Conservation (phyloP, 371 early-diverging fungal genomes). For the Mycotypha africana region DNA sequence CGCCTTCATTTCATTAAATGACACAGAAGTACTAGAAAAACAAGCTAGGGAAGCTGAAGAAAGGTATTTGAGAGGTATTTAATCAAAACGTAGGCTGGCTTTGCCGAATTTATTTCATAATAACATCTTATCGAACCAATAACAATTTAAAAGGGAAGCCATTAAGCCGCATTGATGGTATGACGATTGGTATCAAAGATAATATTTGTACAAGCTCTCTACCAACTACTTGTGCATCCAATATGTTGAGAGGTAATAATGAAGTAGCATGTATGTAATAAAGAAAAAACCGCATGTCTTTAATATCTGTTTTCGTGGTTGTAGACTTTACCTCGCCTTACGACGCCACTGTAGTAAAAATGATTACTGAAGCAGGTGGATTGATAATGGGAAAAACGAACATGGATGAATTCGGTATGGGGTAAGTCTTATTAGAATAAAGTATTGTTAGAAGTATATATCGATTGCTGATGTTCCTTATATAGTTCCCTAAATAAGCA, state of each 20-base stretch:
- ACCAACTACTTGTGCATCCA: constrained; percentile 68
- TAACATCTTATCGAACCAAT: background rate
- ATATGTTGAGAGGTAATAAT: constrained; percentile 53
- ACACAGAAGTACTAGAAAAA: background rate
- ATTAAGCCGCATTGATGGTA: constrained; percentile 49
- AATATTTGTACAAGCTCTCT: constrained; percentile 60
- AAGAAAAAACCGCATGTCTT: no score
- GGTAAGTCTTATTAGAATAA: constrained; percentile 50
- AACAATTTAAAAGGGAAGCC: background rate
- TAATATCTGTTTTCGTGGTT: background rate
- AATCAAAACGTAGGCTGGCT: background rate
- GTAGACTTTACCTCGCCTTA: constrained; percentile 71
- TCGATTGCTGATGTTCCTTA: background rate
- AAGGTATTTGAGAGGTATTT: constrained; percentile 6
- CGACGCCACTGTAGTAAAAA: constrained; percentile 70
- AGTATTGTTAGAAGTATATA: no score
- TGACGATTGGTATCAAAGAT: constrained; percentile 67
- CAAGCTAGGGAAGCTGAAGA: constrained; percentile 6
- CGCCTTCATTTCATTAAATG: constrained; percentile 31
- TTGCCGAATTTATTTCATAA: background rate
- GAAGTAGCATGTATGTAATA: background rate
- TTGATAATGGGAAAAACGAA: constrained; percentile 82
- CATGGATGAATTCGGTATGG: constrained; percentile 99
- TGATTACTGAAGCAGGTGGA: constrained; percentile 63
- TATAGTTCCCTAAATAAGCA: constrained; percentile 49